Base-by-base conservation (phyloP, 495 filamentous ascomycete genomes). In the Baudoinia panamericana region DNA sequence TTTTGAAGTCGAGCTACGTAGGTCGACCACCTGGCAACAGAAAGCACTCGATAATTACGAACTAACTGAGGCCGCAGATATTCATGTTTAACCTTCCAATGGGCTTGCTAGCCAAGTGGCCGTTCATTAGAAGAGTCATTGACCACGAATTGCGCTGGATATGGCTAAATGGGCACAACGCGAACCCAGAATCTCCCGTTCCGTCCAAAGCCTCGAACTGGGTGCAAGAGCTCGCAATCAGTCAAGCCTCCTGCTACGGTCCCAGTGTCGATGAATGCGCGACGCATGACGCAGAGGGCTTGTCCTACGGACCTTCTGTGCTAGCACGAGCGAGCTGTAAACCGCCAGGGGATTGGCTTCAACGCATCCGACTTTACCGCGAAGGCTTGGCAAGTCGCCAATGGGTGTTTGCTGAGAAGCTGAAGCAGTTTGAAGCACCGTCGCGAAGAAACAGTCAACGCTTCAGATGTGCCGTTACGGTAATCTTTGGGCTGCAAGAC, bases 401-500 rank as follows among this genome's bases (percentile, higher is more conserved):
- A 22, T 75, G 71, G 71, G 44, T 54, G 31, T 70, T 70, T 45
- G 67, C 65, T 4, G 40, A 66, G 16, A 58, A 71, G 40, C 55
- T 73, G n/a, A 59, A 63, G 45, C 56, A 53, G 18, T 54, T 72
- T 36, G 49, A 59, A 4, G 46, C 16, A n/a, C 26, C 24, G 22
- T n/a, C 21, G 20, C 31, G 56, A 10, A 50, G 54, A 1, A 13
- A 46, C 48, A 11, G 63, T 53, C 36, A 67, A 57, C n/a, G 15
- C 15, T 42, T 75, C 19, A 68, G 66, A 36, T 63, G 65, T 18
- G 59, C 54, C 19, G 56, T 67, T 5, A 74, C 70, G 13, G 45
- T 74, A n/a, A 41, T 75, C 18, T 69, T 67, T 60, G 71, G 72
- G n/a, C 48, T 62, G 49, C 45, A 62, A 18, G 70, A 75, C 43